Evolutionary conservation across 23 red algal genomes (phyloP), one percentile per base, ranked within the genome.

Genomic region (Cyanidium caldarium): DNA sequence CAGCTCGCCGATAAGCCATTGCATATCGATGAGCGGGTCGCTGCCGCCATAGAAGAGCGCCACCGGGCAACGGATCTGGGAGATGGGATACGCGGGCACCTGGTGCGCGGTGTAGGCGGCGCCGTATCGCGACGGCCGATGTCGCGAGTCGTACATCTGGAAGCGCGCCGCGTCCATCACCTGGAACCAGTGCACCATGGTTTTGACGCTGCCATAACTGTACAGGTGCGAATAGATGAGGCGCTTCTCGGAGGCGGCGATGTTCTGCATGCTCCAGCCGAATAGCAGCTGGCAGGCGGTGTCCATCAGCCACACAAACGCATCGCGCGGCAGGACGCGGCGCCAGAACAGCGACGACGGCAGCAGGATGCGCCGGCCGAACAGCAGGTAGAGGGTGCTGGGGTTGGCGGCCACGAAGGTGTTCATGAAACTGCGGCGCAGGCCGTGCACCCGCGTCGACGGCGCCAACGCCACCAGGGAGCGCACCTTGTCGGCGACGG

Each of bases 171-270:
- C 38, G 1, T 36, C 34, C 34, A 70, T 70, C 35, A 70, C 38
- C 44, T 70, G 67, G 34, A 42, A 70, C 67, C 67, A 70, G 25
- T 70, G 67, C 35, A 70, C 67, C 67, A 70, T 70, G 2, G 67
- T 70, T 42, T 70, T 70, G 31, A 38, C 67, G 33, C 31, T 36
- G 44, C 67, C 38, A 42, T 70, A 70, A 38, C 31, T 36, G 44
- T 70, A 70, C 10, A 70, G 67, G 44, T 70, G 67, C 19, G 67
- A 29, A 42, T 70, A 70, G 14, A 70, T 29, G 28, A 40, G 28
- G 1, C 31, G 35, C 44, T 70, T 70, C 38, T 70, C 67, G 41
- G 41, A 44, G 1, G 34, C 2, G n/a, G 34, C 41, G 14, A 70
- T 35, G 38, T 70, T 70, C 34, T 42, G 40, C 41, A 29, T 70